Evolutionary conservation across 2,329 filamentous ascomycete species (phyloP), one percentile per base, ranked within the genome.

Genomic region (Exutisphaerella laricina): DNA sequence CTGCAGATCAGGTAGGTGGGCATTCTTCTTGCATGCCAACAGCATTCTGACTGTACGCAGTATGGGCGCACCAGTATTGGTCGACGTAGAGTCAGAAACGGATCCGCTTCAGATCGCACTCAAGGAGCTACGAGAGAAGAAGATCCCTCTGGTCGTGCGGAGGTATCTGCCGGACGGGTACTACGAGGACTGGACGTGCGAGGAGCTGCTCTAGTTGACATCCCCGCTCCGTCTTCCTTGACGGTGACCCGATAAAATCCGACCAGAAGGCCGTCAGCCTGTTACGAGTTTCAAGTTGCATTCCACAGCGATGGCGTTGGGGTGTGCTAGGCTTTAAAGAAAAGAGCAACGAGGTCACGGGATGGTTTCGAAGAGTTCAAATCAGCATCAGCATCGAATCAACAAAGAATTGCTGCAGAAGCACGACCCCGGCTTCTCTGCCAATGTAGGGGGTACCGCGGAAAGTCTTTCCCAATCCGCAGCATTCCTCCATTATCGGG

Each of bases 181-280:
- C 87, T 97, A 97, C 68, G 92, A 98, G 76, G 92, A 98, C 67
- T 98, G 92, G 92, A 94, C 89, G 25, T 96, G 89, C 70, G 92
- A 97, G 70, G 92, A 98, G 69, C 75, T 97, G 53, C 77, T 95
- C 42, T 76, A 68, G 62, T 34, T 45, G 23, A 34, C 17, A 16
- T 16, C 16, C 41, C 33, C 28, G 20, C 26, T 23, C 37, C 16
- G n/a, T n/a, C 17, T 26, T n/a, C 13, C 23, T 28, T 39, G 23
- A 12, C 21, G 16, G 36, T n/a, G 17, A 28, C 14, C 36, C 14
- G 7, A 13, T 3, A 9, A 18, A 13, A 9, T 39, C 13, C 13
- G 14, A 29, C 9, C 16, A 4, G 30, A 9, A 20, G 14, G 16
- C 18, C 13, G 30, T 39, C 14, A 39, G 16, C 18, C 13, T 9